Evolutionary conservation across 1,139 yeast species (phyloP).

Genomic region (Komagataea norvegica): DNA sequence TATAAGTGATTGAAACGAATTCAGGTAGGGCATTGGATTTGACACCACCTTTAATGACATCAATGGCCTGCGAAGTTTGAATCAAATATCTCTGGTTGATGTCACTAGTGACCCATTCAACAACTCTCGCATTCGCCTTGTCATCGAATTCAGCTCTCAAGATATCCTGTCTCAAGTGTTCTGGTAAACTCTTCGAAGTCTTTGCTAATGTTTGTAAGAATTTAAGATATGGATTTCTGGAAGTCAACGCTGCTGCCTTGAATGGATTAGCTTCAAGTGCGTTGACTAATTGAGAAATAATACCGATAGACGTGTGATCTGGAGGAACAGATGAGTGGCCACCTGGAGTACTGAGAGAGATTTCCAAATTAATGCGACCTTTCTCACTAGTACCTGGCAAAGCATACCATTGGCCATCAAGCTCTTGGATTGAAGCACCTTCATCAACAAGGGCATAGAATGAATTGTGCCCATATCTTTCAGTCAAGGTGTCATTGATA

Average conservation of each 20-base stretch:
- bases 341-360: conserved; percentile 53
- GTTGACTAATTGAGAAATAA: conserved; percentile 48
- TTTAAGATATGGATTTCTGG: conserved; percentile 42
- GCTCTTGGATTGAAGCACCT: conserved; percentile 36
- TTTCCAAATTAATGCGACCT: conserved; percentile 49
- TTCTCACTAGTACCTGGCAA: conserved; percentile 62
- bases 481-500: conserved; percentile 36
- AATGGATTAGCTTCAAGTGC: conserved; percentile 49
- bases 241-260: conserved; percentile 39
- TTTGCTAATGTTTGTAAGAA: conserved; percentile 46
- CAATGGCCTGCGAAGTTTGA: conserved; percentile 49
- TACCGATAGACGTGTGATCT: conserved; percentile 67
- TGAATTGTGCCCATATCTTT: conserved; percentile 47
- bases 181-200: conserved; percentile 26
- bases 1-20: conserved; percentile 38
- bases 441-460: conserved; percentile 55
- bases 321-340: conserved; percentile 74
- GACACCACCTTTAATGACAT: conserved; percentile 49
- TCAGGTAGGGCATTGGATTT: conserved; percentile 56
- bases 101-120: conserved; percentile 26
- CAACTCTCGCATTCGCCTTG: conserved; percentile 36
- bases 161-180: conserved; percentile 28
- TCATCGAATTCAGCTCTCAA: conserved; percentile 36
- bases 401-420: conserved; percentile 35
- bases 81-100: conserved; percentile 31